Conservation (phyloP, 2,329 filamentous ascomycete species). For the Ascochyta clinopodiicola region DNA sequence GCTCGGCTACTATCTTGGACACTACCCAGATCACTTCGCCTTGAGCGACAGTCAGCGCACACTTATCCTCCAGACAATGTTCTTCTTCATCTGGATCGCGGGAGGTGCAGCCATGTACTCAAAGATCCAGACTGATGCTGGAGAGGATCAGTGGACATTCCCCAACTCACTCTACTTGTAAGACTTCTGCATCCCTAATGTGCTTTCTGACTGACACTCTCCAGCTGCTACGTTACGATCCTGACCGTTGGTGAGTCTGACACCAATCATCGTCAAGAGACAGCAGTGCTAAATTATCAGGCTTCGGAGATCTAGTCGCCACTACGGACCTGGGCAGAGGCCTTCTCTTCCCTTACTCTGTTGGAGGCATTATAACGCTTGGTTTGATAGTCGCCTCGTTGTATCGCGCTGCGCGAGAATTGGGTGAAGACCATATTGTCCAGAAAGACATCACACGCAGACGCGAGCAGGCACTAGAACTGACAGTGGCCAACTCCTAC, state of each 20-base stretch:
- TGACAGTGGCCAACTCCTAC: constrained; percentile 60
- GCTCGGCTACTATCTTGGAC: constrained; percentile 74
- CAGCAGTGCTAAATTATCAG: background rate
- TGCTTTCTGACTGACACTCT: background rate
- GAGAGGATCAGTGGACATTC: constrained; percentile 67
- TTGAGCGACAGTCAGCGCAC: constrained; percentile 83
- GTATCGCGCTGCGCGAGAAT: constrained; percentile 67
- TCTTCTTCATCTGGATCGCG: constrained; percentile 81
- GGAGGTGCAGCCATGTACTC: constrained; percentile 79
- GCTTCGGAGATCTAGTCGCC: constrained; percentile 62
- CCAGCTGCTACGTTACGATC: constrained; percentile 49
- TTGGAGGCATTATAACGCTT: constrained; percentile 82
- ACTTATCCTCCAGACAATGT: constrained; percentile 87
- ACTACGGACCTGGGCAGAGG: constrained; percentile 66
- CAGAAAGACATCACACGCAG: constrained; percentile 63
- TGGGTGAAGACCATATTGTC: constrained; percentile 68
- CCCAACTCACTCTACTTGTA: constrained; percentile 63
- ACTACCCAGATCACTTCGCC: constrained; percentile 79
- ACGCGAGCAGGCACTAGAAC: constrained; percentile 61
- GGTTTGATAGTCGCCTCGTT: constrained; percentile 85
- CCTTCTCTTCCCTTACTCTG: constrained; percentile 81
- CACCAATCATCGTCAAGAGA: background rate
- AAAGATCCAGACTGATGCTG: constrained; percentile 62
- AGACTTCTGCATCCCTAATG: background rate
- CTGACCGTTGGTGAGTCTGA: constrained; percentile 41